These are phyloP conservation scores for Saturnispora sanitii DNA, from an alignment of 805 yeast genomes.

Conservation along the genomic window DNA sequence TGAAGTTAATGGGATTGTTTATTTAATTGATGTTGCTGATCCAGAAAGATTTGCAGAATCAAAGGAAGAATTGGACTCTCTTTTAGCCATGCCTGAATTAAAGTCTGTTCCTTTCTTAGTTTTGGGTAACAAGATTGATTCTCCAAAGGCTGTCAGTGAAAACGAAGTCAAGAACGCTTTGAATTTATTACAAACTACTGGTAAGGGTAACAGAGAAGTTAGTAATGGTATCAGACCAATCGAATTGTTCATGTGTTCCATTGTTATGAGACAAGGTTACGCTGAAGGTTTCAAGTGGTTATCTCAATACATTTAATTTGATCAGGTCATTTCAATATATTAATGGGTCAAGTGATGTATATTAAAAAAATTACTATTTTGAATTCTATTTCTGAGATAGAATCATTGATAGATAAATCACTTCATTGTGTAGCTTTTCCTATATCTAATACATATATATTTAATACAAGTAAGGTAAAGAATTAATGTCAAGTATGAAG, in stretches of 20 bases:
- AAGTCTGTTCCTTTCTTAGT: slow-evolving; percentile 82
- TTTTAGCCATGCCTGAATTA: slow-evolving; percentile 88
- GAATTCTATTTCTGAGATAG: no score
- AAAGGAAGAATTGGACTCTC: slow-evolving; percentile 86
- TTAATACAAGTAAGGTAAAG: no score
- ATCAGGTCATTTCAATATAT: not conserved
- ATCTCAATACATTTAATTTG: slow-evolving; percentile 73
- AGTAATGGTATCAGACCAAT: slow-evolving; percentile 71
- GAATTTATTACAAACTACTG: slow-evolving; percentile 83
- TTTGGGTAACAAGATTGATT: slow-evolving; percentile 94
- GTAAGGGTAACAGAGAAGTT: slow-evolving; percentile 65
- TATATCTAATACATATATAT: no score
- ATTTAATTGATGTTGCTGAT: slow-evolving; percentile 94
- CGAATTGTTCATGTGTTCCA: slow-evolving; percentile 95
- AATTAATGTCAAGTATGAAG: no score
- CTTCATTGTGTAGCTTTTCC: no score
- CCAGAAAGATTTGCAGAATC: slow-evolving; percentile 92
- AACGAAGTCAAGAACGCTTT: slow-evolving; percentile 85
- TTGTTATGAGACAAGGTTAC: slow-evolving; percentile 97
- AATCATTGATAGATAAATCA: no score
- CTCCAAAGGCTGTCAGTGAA: slow-evolving; percentile 89
- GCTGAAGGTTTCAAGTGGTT: slow-evolving; percentile 98
- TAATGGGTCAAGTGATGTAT: no score
- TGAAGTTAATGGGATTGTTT: slow-evolving; percentile 96
- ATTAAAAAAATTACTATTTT: no score